These are phyloP conservation scores for Penium margaritaceum DNA, from an alignment of 139 green algal genomes.

Conservation along the genomic window DNA sequence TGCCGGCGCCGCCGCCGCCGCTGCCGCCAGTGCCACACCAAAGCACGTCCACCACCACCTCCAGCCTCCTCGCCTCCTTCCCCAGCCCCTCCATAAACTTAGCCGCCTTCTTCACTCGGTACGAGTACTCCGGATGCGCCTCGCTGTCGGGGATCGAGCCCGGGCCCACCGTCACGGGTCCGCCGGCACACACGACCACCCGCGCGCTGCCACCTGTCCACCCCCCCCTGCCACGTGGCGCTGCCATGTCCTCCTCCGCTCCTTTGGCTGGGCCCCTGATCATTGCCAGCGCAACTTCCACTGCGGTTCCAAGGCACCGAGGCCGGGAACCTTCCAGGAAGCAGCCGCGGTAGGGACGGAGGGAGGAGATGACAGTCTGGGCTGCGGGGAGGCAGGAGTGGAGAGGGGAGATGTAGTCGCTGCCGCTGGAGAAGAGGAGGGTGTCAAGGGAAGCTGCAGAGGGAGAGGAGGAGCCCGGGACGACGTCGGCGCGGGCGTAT, in stretches of 20 bases:
- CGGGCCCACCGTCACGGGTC: constrained; percentile 34
- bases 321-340: not conserved
- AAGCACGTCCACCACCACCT: constrained; percentile 49
- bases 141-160: too few relatives aligned
- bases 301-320: constrained; percentile 32
- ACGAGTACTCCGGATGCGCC: too few relatives aligned
- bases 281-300: constrained; percentile 45
- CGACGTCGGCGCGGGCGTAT: constrained; percentile 35
- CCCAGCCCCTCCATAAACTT: constrained; percentile 30
- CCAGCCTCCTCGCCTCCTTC: constrained; percentile 14
- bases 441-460: constrained; percentile 5
- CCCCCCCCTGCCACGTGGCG: not conserved
- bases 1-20: too few relatives aligned
- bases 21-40: constrained; percentile 32
- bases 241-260: too few relatives aligned
- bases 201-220: constrained; percentile 21
- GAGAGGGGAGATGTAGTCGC: constrained; percentile 21
- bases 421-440: constrained; percentile 30
- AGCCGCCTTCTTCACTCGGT: too few relatives aligned
- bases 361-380: constrained; percentile 15
- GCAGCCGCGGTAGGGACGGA: constrained; percentile 27
- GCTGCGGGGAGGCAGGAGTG: constrained; percentile 33
- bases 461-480: constrained; percentile 18
- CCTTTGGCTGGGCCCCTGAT: constrained; percentile 19
- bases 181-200: constrained; percentile 36